These are phyloP conservation scores for Aureobasidium lini DNA, from an alignment of 2,329 filamentous ascomycete genomes.

Conservation along the genomic window DNA sequence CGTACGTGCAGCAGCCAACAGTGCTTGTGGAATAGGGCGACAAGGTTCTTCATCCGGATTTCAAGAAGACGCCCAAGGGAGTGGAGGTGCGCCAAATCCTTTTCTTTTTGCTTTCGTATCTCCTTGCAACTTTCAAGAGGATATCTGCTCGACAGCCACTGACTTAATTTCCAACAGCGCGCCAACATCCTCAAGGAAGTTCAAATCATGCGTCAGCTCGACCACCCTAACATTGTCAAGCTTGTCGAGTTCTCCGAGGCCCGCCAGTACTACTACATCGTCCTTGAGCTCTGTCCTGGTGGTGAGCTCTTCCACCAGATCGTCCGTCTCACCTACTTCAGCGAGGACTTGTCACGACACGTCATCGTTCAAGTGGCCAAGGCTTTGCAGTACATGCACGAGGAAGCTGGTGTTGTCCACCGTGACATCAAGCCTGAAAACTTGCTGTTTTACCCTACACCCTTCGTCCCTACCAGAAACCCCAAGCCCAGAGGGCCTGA, in stretches of 20 bases:
- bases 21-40: constrained; percentile 61
- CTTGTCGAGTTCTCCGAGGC: constrained; percentile 92
- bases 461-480: constrained; percentile 69
- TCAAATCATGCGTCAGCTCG: constrained; percentile 94
- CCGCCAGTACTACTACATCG: constrained; percentile 92
- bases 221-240: constrained; percentile 93
- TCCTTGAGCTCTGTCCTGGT: constrained; percentile 88
- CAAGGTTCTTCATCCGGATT: constrained; percentile 89
- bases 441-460: constrained; percentile 81
- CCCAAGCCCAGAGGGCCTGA: constrained; percentile 77
- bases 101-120: constrained; percentile 16
- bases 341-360: constrained; percentile 87
- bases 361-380: constrained; percentile 95
- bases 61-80: constrained; percentile 82
- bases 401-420: constrained; percentile 91
- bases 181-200: constrained; percentile 98
- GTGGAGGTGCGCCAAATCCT: constrained; percentile 77
- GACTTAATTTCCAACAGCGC: constrained; percentile 54
- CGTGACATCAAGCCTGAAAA: constrained; percentile 99
- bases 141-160: constrained; percentile 26
- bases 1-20: constrained; percentile 41
- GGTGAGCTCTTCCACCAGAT: constrained; percentile 98
- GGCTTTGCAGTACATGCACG: constrained; percentile 86
- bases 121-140: constrained; percentile 19
- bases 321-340: constrained; percentile 95